Evolutionary conservation across 1,284 basidiomycete species (phyloP).

Genomic region (Schizophyllum amplum): DNA sequence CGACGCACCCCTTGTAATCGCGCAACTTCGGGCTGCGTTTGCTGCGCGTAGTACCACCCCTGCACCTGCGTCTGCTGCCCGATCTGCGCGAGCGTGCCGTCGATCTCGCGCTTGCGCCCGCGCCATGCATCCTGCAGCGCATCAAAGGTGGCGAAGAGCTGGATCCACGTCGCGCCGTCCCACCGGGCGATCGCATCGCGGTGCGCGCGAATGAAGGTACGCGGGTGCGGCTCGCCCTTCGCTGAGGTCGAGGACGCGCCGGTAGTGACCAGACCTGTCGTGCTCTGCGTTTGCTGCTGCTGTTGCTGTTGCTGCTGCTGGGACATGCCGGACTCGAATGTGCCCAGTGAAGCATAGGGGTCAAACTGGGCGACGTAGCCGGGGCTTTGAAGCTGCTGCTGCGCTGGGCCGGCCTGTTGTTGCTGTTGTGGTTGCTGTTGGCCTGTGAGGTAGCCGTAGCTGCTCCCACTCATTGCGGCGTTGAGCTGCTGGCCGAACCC

Average conservation of each 20-base stretch:
- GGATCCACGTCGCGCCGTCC: slow-evolving; percentile 52
- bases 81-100: slow-evolving; percentile 29
- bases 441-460: slow-evolving; percentile 34
- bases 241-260: slow-evolving; percentile 20
- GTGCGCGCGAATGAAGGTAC: slow-evolving; percentile 45
- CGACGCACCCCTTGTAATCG: slow-evolving; percentile 40
- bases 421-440: slow-evolving; percentile 9
- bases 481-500: slow-evolving; percentile 22
- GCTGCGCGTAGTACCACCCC: slow-evolving; percentile 31
- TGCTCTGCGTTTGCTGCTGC: slow-evolving; percentile 14
- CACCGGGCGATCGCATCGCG: slow-evolving; percentile 49
- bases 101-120: slow-evolving; percentile 37
- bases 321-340: neutral
- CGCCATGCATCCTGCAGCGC: slow-evolving; percentile 47
- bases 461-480: slow-evolving; percentile 31
- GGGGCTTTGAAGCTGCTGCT: slow-evolving; percentile 33
- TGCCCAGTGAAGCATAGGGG: slow-evolving; percentile 29
- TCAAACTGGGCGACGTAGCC: slow-evolving; percentile 45
- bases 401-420: slow-evolving; percentile 16
- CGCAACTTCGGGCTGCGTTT: slow-evolving; percentile 39
- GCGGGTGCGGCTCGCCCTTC: slow-evolving; percentile 38
- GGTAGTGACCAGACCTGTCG: slow-evolving; percentile 15
- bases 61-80: slow-evolving; percentile 32
- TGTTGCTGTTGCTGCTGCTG: slow-evolving; percentile 14
- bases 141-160: slow-evolving; percentile 42